Base-by-base conservation (phyloP, 169 alveolate species). In the Plasmodium malariae region DNA sequence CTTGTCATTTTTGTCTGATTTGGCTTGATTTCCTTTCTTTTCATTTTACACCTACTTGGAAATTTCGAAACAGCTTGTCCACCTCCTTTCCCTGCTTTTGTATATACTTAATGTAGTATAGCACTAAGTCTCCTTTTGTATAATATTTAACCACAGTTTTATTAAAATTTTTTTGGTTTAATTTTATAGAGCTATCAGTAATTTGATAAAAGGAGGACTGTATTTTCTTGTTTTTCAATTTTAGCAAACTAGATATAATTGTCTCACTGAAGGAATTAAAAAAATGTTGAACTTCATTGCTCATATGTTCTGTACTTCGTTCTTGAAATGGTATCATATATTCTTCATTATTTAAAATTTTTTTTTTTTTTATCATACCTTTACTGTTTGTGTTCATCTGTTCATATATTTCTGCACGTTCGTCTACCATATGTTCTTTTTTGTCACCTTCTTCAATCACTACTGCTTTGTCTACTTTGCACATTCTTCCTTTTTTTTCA, bases 131-230 rank as follows among this genome's bases (percentile, higher is more conserved):
- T 17, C 59, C 67, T 34, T 67, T 76, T 30, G 67, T 9, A 54
- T 76, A 37, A 76, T 76, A 76, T 51, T 76, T 76, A 3, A 9
- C 6, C 60, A 60, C 59, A 6, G 63, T 62, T 49, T 76, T 76
- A 17, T 76, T 76, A 17, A 74, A 48, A 30, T 74, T 62, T 1
- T 4, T 40, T 6, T 43, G 26, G 12, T 59, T 74, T 43, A 59
- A 32, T 2, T 74, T 74, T 34, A 55, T 74, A 14, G 28, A 32
- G 24, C 17, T 14, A 40, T 37, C 37, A 11, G 34, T 74, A 34
- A 74, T 11, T n/a, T 74, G 67, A 26, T 74, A 19, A 28, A 57
- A 74, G 12, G 74, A 59, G 1, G 63, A 57, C 59, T 40, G 34
- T 21, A 74, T 59, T 74, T 74, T 74, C 5, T 63, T 60, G 19